Percentiles rank a stretch among this genome's conserved stretches.
Conservation (phyloP, 2,329 filamentous ascomycete species). For the Clarireedia paspali region DNA sequence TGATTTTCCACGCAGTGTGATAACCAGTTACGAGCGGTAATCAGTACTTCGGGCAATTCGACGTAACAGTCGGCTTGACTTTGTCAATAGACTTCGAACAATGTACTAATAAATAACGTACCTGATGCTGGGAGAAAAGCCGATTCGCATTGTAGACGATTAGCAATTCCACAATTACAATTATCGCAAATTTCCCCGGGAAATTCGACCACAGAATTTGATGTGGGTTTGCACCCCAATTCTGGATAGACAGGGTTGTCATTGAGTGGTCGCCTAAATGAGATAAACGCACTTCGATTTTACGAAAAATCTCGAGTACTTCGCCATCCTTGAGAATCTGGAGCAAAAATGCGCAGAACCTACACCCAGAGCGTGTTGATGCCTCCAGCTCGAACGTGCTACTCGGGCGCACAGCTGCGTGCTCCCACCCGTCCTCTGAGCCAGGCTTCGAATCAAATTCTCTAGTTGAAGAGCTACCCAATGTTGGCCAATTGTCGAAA, state of each 20-base stretch:
- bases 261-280: background rate
- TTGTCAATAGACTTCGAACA: background rate
- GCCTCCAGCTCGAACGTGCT: constrained; percentile 11
- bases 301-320: constrained; percentile 8
- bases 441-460: background rate
- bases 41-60: background rate
- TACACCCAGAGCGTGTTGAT: constrained; percentile 9
- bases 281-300: constrained; percentile 10
- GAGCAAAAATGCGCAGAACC: constrained; percentile 11
- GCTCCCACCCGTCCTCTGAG: background rate
- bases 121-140: background rate
- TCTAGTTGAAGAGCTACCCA: background rate
- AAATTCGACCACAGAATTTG: no score
- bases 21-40: background rate
- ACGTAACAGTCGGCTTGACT: background rate
- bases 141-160: background rate
- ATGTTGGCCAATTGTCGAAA: background rate
- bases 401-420: background rate
- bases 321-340: constrained; percentile 10
- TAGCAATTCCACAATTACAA: no score
- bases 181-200: no score
- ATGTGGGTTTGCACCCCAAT: background rate
- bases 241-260: background rate
- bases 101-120: background rate
- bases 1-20: background rate